These are phyloP conservation scores for Pelargonium fulgidum DNA, from an alignment of 441 rosid species.

Conservation along the genomic window DNA sequence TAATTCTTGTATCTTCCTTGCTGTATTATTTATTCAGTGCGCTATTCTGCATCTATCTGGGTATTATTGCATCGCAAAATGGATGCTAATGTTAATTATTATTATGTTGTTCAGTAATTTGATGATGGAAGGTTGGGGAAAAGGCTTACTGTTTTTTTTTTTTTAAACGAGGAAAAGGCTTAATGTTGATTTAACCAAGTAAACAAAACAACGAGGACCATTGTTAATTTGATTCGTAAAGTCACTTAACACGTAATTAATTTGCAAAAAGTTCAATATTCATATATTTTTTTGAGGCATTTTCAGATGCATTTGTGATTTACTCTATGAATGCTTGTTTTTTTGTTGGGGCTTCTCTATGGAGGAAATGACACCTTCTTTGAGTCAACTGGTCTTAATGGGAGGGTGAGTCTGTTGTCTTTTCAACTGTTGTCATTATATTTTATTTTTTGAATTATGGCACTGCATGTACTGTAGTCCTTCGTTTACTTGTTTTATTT, in stretches of 20 bases:
- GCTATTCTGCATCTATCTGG: neutral
- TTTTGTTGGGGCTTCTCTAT: slow-evolving; percentile 79
- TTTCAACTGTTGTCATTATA: neutral
- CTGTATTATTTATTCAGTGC: neutral
- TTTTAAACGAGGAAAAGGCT: no score
- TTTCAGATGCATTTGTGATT: neutral
- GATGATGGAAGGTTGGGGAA: neutral
- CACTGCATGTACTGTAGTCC: neutral
- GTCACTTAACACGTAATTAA: neutral
- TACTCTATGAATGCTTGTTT: slow-evolving; percentile 4
- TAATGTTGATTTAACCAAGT: neutral
- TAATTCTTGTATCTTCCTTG: neutral
- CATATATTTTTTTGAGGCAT: neutral
- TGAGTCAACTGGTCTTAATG: slow-evolving; percentile 80
- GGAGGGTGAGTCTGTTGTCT: slow-evolving; percentile 35
- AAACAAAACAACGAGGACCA: neutral
- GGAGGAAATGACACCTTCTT: slow-evolving; percentile 57
- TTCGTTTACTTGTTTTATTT: neutral
- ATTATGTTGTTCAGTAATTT: neutral
- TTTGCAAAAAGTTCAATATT: neutral
- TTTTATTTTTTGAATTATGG: neutral
- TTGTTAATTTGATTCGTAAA: neutral
- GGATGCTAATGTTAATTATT: no score
- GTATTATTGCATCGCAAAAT: neutral
- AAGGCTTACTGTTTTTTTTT: neutral